Evolutionary conservation across 768 basidiomycete genomes (phyloP).

Genomic region (Coprinopsis cinerea): DNA sequence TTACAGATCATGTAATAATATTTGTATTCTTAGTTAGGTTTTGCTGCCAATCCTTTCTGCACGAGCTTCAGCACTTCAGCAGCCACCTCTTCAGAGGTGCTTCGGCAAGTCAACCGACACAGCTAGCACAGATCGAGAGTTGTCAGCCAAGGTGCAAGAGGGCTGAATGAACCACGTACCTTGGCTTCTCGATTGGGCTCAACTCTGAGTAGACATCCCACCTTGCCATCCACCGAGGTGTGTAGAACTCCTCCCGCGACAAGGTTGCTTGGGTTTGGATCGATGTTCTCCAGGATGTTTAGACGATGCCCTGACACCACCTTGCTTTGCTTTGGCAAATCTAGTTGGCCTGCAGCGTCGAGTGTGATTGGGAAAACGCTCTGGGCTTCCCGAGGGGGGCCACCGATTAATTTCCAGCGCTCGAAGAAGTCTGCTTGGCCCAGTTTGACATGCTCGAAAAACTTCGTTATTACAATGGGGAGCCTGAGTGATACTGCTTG

Average conservation of each 20-base stretch:
- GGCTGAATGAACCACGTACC: conserved; percentile 36
- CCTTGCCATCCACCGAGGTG: conserved; percentile 86
- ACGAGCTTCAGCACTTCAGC: conserved; percentile 56
- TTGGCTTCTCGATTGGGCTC: conserved; percentile 97
- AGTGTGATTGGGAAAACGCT: conserved; percentile 76
- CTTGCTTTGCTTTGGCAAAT: conserved; percentile 65
- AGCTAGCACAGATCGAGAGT: conserved; percentile 43
- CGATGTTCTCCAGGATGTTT: conserved; percentile 75
- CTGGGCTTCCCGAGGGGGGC: conserved; percentile 90
- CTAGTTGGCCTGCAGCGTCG: conserved; percentile 62
- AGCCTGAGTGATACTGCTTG: conserved; percentile 80
- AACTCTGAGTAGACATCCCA: conserved; percentile 87
- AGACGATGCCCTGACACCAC: conserved; percentile 75
- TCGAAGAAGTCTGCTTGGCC: conserved; percentile 89
- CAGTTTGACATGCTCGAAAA: conserved; percentile 89
- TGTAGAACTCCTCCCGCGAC: conserved; percentile 97
- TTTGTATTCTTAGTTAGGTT: background rate
- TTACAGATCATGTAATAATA: background rate
- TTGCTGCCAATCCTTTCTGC: conserved; percentile 34
- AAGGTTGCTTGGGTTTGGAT: conserved; percentile 90
- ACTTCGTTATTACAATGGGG: conserved; percentile 85
- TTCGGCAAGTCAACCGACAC: conserved; percentile 89
- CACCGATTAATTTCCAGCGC: conserved; percentile 96
- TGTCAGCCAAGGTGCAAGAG: conserved; percentile 1
- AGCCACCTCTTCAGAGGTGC: conserved; percentile 90